A percentile compares a stretch with the other conserved stretches of the same genome.
Evolutionary conservation across 345 rosid species (phyloP).

Genomic region (Eucalyptus grandis): DNA sequence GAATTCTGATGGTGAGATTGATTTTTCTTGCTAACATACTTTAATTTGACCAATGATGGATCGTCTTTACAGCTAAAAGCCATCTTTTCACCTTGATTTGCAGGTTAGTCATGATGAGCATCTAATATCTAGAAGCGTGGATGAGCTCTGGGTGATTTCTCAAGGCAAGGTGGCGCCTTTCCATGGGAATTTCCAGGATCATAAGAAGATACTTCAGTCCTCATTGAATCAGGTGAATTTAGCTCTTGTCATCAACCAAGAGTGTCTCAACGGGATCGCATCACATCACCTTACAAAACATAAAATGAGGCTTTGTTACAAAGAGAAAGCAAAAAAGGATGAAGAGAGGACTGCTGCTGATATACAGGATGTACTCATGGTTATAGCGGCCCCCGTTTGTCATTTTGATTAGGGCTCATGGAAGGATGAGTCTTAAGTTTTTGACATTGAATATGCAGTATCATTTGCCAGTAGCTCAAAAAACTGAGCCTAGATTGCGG

Average conservation of each 20-base stretch:
- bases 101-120: background rate
- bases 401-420: background rate
- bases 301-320: background rate
- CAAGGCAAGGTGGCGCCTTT: background rate
- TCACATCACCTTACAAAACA: background rate
- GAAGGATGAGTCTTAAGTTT: background rate
- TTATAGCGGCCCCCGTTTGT: rapidly evolving
- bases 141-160: background rate
- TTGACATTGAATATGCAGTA: background rate
- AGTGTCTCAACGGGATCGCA: background rate
- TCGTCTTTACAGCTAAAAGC: rapidly evolving
- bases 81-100: background rate
- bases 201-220: background rate
- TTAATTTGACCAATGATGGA: background rate
- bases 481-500: no score
- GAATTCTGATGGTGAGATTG: background rate
- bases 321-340: background rate
- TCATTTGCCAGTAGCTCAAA: background rate
- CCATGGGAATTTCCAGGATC: background rate
- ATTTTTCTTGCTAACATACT: background rate
- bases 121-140: background rate
- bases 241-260: background rate
- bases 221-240: background rate
- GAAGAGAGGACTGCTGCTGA: background rate
- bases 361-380: background rate